These are phyloP conservation scores for Exidia glandulosa DNA, from an alignment of 768 basidiomycete genomes.

Conservation along the genomic window DNA sequence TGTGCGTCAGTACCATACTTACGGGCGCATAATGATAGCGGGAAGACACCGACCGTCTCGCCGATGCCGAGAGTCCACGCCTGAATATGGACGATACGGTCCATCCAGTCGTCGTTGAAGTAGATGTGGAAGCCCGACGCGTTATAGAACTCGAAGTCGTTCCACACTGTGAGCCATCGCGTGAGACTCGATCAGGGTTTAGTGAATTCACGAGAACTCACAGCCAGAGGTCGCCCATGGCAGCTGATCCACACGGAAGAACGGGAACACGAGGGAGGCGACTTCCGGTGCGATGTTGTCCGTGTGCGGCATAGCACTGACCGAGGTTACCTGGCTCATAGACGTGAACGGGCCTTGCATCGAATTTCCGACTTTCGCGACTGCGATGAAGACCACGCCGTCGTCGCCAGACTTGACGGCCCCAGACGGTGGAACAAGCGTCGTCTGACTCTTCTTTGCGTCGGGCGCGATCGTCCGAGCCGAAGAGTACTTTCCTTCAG, in stretches of 20 bases:
- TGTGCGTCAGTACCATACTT: not conserved
- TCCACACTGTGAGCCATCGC: conserved; percentile 1
- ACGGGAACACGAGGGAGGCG: conserved; percentile 15
- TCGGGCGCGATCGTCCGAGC: not conserved
- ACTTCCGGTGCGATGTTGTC: conserved; percentile 9
- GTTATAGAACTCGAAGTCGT: conserved; percentile 21
- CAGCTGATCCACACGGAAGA: conserved; percentile 14
- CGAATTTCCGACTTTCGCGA: conserved; percentile 5
- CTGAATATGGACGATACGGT: conserved; percentile 16
- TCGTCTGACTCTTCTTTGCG: not conserved
- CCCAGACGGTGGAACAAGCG: not conserved
- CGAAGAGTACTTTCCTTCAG: not conserved
- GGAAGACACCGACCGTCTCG: conserved; percentile 6
- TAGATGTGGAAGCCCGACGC: conserved; percentile 17
- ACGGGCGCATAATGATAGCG: not conserved
- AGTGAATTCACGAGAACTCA: conserved; percentile 2
- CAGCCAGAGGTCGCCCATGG: conserved; percentile 14
- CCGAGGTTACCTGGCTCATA: conserved; percentile 13
- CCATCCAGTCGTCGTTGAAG: conserved; percentile 16
- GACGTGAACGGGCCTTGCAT: conserved; percentile 9
- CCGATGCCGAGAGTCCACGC: conserved; percentile 18
- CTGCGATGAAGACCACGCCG: conserved; percentile 9
- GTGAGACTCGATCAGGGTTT: not conserved
- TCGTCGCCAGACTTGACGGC: conserved; percentile 2
- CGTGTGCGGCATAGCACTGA: conserved; percentile 7